Evolutionary conservation across 805 yeast species (phyloP), one percentile per base, ranked within the genome.

Genomic region (Candida sithepensis): DNA sequence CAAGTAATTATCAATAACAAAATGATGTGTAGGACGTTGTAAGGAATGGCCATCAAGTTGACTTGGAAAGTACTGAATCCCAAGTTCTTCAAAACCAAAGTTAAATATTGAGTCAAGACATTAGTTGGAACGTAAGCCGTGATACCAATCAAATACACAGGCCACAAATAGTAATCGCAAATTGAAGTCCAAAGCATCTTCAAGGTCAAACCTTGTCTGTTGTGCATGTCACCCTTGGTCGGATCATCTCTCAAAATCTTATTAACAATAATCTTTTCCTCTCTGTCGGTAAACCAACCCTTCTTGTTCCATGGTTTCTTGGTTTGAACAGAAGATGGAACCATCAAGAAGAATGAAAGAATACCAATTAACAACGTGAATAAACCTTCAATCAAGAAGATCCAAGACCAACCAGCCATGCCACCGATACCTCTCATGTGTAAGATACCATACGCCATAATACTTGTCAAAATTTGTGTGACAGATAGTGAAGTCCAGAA

Each of bases 221-320:
- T 81, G 58, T 81, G 71, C 85, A 81, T 79, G 51, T 79, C 84
- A 21, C 85, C 85, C 67, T 77, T 77, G 10, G 73, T 56, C 20
- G 87, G 87, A 56, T 82, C 88, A 58, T 82, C 86, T 53, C 85
- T 66, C 44, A 82, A 61, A 2, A 82, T 71, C 50, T 80, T 68
- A 58, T 81, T 81, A 43, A 79, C 84, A 26, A 80, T 66, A 46
- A 82, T 79, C 48, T 75, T 74, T 60, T 76, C 79, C 50, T 82
- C 84, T 39, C 77, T 63, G 1, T 77, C 79, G 14, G 75, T 72
- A 52, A 72, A 71, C 78, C 78, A 73, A 20, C 63, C 62, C 26
- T 58, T 60, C 39, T 50, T 51, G 23, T 55, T 59, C 63, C 63
- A 65, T 7, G 54, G 50, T 23, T 53, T 58, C 16, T 54, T 48